Conservation (phyloP, 331 rosid species). For the Pyrus hybrid region DNA sequence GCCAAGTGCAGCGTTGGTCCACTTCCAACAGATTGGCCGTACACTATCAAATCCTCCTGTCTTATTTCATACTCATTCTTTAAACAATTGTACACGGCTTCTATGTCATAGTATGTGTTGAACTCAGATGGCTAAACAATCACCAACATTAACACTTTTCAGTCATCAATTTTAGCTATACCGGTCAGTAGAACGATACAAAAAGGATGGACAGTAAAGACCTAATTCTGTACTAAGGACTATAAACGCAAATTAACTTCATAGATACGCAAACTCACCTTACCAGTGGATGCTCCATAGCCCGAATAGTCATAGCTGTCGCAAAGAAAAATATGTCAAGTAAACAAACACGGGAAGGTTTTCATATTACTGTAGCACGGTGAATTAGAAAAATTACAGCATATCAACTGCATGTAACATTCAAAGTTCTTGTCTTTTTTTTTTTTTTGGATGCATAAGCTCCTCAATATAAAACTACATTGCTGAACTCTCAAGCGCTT, state of each 20-base stretch:
- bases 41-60: constrained; percentile 80
- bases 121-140: constrained; percentile 73
- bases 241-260: neutral
- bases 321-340: constrained; percentile 14
- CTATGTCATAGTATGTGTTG: constrained; percentile 81
- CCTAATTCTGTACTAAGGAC: neutral
- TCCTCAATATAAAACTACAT: too few relatives aligned
- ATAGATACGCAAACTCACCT: constrained; percentile 41
- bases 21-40: constrained; percentile 96
- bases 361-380: neutral
- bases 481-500: neutral
- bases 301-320: constrained; percentile 93
- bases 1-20: constrained; percentile 87
- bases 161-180: neutral
- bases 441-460: too few relatives aligned
- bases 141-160: constrained; percentile 21
- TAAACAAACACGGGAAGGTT: constrained; percentile 1
- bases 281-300: constrained; percentile 78
- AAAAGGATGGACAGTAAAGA: neutral
- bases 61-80: constrained; percentile 54
- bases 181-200: neutral
- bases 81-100: constrained; percentile 83
- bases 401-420: neutral
- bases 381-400: neutral
- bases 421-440: too few relatives aligned